Percentiles rank a stretch among this genome's conserved stretches.
phyloP scores from a whole-genome alignment of 2,329 filamentous ascomycete species.

The Calonectria pseudoturangicola region DNA sequence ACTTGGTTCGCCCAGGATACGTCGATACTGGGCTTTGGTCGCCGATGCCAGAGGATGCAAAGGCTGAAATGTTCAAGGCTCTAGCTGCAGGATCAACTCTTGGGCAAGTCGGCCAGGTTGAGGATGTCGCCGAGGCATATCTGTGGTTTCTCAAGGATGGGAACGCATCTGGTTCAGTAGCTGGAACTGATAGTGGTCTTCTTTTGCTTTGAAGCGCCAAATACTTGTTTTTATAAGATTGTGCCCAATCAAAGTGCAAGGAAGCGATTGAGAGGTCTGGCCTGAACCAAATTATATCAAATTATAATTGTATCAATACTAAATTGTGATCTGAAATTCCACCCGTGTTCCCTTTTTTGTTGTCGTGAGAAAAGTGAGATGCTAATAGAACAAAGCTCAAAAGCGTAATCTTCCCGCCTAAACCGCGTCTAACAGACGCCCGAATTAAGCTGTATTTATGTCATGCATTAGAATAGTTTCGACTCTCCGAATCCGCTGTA shows the following conservation, averaged over 20 bases:
- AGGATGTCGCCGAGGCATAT: constrained; percentile 27
- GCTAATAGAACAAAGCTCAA: not conserved
- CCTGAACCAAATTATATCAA: not conserved
- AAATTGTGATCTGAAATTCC: not conserved
- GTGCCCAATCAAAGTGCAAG: not conserved
- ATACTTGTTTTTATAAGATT: no score
- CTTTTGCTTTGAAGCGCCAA: not conserved
- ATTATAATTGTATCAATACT: not conserved
- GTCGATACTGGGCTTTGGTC: constrained; percentile 39
- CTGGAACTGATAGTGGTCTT: constrained; percentile 16
- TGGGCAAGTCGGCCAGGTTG: constrained; percentile 36
- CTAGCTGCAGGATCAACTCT: constrained; percentile 23
- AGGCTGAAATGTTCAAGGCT: constrained; percentile 7
- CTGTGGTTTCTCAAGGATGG: constrained; percentile 17
- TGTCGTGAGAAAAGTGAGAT: no score
- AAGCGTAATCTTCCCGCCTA: not conserved
- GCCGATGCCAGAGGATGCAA: not conserved
- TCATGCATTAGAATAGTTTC: not conserved
- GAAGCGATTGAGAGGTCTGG: not conserved
- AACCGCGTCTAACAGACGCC: no score
- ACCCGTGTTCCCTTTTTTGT: no score
- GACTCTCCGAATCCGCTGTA: not conserved
- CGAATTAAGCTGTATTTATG: not conserved
- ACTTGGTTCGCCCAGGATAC: constrained; percentile 44
- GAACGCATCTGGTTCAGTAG: constrained; percentile 10